Conservation (phyloP, 2,329 filamentous ascomycete genomes). For the Seiridium unicorne region DNA sequence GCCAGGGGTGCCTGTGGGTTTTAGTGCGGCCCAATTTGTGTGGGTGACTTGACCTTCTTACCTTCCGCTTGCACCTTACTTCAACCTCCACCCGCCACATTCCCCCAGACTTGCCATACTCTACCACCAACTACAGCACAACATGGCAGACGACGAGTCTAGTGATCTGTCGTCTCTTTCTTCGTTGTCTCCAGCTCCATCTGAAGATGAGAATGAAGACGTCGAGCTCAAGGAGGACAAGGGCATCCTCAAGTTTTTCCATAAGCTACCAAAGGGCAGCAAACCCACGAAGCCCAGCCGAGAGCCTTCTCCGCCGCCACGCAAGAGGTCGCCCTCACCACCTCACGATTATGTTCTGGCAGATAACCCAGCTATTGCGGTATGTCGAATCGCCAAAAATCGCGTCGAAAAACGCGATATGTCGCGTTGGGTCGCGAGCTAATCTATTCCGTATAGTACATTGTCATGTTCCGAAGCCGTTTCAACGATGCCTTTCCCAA, state of each 20-base stretch:
- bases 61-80: slow-evolving; percentile 13
- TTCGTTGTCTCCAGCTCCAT: slow-evolving; percentile 48
- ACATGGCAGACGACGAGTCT: slow-evolving; percentile 62
- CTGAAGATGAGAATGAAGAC: slow-evolving; percentile 51
- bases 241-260: slow-evolving; percentile 68
- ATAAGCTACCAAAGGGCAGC: slow-evolving; percentile 50
- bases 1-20: slow-evolving; percentile 22
- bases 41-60: slow-evolving; percentile 17
- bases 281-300: slow-evolving; percentile 42
- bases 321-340: slow-evolving; percentile 82
- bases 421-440: slow-evolving; percentile 43
- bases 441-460: slow-evolving; percentile 63
- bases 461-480: slow-evolving; percentile 95
- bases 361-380: slow-evolving; percentile 89
- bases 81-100: slow-evolving; percentile 24
- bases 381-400: slow-evolving; percentile 54
- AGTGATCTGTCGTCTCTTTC: slow-evolving; percentile 60
- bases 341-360: slow-evolving; percentile 86
- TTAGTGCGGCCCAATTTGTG: slow-evolving; percentile 31
- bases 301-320: slow-evolving; percentile 63
- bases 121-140: slow-evolving; percentile 10
- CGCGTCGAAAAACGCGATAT: slow-evolving; percentile 50
- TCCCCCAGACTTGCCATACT: slow-evolving; percentile 14
- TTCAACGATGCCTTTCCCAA: slow-evolving; percentile 88
- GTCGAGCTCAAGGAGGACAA: slow-evolving; percentile 48